phyloP scores from a whole-genome alignment of 179 eudicot species.

The Carnegiea gigantea region DNA sequence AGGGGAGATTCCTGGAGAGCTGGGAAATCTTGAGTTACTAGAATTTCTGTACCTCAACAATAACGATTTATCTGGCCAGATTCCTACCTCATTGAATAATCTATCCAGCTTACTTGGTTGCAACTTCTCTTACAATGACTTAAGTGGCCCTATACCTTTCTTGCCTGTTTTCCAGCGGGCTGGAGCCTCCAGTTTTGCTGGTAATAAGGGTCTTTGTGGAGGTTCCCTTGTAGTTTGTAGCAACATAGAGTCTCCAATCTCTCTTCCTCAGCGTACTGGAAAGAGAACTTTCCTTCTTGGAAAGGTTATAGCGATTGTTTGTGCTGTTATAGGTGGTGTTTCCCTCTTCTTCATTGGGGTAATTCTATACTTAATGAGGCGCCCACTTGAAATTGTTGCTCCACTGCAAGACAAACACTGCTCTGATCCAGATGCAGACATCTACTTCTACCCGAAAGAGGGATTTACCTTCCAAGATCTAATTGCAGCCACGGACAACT shows the following conservation, averaged over 20 bases:
- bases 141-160: slow-evolving; percentile 43
- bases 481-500: slow-evolving; percentile 35
- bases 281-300: slow-evolving; percentile 25
- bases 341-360: slow-evolving; percentile 43
- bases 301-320: slow-evolving; percentile 36
- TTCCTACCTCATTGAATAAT: slow-evolving; percentile 33
- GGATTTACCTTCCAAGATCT: slow-evolving; percentile 43
- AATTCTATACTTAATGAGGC: slow-evolving; percentile 35
- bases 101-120: slow-evolving; percentile 38
- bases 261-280: slow-evolving; percentile 9
- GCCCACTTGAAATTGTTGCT: slow-evolving; percentile 32
- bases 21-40: slow-evolving; percentile 40
- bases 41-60: slow-evolving; percentile 39
- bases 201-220: slow-evolving; percentile 42
- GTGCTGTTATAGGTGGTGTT: slow-evolving; percentile 39
- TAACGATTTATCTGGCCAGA: slow-evolving; percentile 40
- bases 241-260: slow-evolving; percentile 13
- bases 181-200: slow-evolving; percentile 27
- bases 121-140: slow-evolving; percentile 43
- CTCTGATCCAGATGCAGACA: slow-evolving; percentile 33
- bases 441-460: slow-evolving; percentile 40
- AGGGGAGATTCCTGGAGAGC: slow-evolving; percentile 38
- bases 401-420: slow-evolving; percentile 32
- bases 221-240: slow-evolving; percentile 36
- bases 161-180: slow-evolving; percentile 31